Percentiles rank a stretch among this genome's conserved stretches.
Conservation (phyloP, 371 early-diverging fungal species). For the Basidiobolus meristosporus region DNA sequence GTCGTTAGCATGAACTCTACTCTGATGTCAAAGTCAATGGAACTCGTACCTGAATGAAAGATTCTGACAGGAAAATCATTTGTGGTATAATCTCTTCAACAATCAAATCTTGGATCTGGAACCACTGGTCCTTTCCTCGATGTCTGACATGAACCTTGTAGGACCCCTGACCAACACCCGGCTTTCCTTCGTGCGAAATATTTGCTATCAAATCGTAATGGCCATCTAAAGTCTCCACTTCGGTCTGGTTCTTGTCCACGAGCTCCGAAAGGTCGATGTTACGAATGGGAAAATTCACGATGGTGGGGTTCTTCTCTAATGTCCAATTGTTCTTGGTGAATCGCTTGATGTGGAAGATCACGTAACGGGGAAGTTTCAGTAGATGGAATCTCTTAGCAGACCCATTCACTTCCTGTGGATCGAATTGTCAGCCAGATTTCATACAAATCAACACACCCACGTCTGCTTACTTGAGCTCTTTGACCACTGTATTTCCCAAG, state of each 20-base stretch:
- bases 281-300: conserved; percentile 88
- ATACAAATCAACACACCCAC: neutral
- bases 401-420: conserved; percentile 34
- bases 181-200: conserved; percentile 77
- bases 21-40: neutral
- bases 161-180: conserved; percentile 37
- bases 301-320: conserved; percentile 88
- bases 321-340: conserved; percentile 79
- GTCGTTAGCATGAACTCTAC: neutral
- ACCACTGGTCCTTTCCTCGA: conserved; percentile 79
- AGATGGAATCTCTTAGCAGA: conserved; percentile 51
- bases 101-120: conserved; percentile 79
- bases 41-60: conserved; percentile 67
- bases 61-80: conserved; percentile 83
- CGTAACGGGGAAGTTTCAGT: conserved; percentile 55
- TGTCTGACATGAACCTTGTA: conserved; percentile 72
- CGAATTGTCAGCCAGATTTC: neutral
- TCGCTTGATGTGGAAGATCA: conserved; percentile 83
- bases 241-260: neutral
- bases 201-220: conserved; percentile 82
- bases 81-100: conserved; percentile 88
- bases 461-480: conserved; percentile 27
- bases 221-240: conserved; percentile 11
- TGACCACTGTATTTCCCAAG: conserved; percentile 76
- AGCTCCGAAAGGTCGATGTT: conserved; percentile 38